These are phyloP conservation scores for Auricularia auricula-judae DNA, from an alignment of 768 basidiomycete species.

Conservation along the genomic window DNA sequence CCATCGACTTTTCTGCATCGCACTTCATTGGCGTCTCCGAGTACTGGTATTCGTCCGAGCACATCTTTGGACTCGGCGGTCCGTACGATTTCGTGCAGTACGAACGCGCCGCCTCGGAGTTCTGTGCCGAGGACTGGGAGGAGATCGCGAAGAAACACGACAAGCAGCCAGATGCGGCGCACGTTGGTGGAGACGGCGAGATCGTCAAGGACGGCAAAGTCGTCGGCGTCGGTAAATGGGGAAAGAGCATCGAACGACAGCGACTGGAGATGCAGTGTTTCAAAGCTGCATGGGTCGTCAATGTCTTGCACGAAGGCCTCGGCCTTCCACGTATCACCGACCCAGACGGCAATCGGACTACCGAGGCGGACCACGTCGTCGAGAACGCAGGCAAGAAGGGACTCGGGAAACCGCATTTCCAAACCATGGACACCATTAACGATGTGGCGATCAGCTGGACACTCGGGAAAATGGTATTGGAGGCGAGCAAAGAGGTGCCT, in stretches of 20 bases:
- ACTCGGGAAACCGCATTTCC: slow-evolving; percentile 73
- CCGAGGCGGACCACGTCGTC: slow-evolving; percentile 48
- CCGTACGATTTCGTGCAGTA: slow-evolving; percentile 95
- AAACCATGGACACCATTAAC: slow-evolving; percentile 83
- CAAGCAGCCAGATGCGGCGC: slow-evolving; percentile 30
- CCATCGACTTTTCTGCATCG: slow-evolving; percentile 86
- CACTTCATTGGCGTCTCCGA: slow-evolving; percentile 97
- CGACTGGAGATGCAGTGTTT: slow-evolving; percentile 97
- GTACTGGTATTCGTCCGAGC: slow-evolving; percentile 99
- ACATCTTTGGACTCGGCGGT: slow-evolving; percentile 90
- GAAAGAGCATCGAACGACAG: slow-evolving; percentile 63
- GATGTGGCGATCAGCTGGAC: slow-evolving; percentile 97
- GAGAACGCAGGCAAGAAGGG: slow-evolving; percentile 75
- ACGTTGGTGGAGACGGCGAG: slow-evolving; percentile 56
- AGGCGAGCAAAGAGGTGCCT: slow-evolving; percentile 82
- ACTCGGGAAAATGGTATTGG: slow-evolving; percentile 96
- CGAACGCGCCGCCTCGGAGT: slow-evolving; percentile 81
- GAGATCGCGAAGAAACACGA: slow-evolving; percentile 61
- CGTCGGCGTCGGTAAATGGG: slow-evolving; percentile 59
- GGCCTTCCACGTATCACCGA: slow-evolving; percentile 89
- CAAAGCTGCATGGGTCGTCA: slow-evolving; percentile 97
- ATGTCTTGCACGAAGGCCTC: slow-evolving; percentile 92
- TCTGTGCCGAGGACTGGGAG: slow-evolving; percentile 73
- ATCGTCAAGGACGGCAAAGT: slow-evolving; percentile 48
- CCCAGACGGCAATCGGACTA: slow-evolving; percentile 65